A percentile compares a stretch with the other conserved stretches of the same genome.
Evolutionary conservation across 208 protist species (phyloP).

Genomic region (Acanthamoeba castellanii): DNA sequence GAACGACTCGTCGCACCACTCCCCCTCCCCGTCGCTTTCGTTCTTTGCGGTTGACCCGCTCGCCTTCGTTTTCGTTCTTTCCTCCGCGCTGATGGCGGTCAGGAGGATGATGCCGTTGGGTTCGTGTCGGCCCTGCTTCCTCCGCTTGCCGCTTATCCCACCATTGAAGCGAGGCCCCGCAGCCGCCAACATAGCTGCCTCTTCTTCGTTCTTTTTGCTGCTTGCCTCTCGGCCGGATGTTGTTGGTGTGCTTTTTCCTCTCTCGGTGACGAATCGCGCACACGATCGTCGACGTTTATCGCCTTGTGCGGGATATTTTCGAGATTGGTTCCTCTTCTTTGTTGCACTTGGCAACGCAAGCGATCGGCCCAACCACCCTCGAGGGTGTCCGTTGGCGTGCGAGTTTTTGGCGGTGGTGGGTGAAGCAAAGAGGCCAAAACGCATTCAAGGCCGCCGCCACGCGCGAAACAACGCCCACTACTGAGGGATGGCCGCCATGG

Average conservation of each 20-base stretch:
- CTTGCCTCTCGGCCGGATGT: too few relatives aligned
- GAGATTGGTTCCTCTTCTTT: too few relatives aligned
- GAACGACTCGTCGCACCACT: constrained; percentile 48
- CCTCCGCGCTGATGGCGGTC: background rate
- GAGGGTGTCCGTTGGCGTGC: too few relatives aligned
- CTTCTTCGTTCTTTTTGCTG: background rate
- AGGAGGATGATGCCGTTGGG: constrained; percentile 42
- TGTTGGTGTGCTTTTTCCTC: too few relatives aligned
- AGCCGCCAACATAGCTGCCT: background rate
- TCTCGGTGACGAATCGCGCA: too few relatives aligned
- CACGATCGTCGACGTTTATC: too few relatives aligned
- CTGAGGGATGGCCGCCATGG: background rate
- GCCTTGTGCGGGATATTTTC: too few relatives aligned
- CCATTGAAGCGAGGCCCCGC: constrained; percentile 8
- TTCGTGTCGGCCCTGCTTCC: constrained; percentile 11
- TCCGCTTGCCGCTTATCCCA: background rate
- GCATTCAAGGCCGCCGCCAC: too few relatives aligned
- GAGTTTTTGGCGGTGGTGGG: too few relatives aligned
- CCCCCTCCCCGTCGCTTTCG: background rate
- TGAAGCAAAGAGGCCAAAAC: too few relatives aligned
- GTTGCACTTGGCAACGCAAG: background rate
- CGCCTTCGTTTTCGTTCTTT: background rate
- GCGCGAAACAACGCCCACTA: too few relatives aligned
- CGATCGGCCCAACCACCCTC: too few relatives aligned
- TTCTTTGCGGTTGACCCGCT: background rate